Evolutionary conservation across 257 asterid species (phyloP).

Genomic region (Jacaranda copaia): DNA sequence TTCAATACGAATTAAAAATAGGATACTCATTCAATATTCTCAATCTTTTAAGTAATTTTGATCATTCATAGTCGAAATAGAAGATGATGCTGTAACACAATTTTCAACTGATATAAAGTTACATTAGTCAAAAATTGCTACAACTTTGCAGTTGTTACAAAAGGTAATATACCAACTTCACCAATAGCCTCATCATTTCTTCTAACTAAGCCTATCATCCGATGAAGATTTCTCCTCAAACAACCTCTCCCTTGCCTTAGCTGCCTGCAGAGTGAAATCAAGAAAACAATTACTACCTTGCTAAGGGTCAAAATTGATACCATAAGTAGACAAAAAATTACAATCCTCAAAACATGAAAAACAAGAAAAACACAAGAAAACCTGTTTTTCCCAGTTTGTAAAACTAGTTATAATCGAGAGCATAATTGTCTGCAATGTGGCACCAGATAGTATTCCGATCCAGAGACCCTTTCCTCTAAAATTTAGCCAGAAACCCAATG

Average conservation of each 20-base stretch:
- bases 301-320: too few species aligned
- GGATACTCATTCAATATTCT: too few species aligned
- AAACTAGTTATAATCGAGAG: slow-evolving; percentile 59
- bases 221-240: slow-evolving; percentile 40
- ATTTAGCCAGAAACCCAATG: slow-evolving; percentile 61
- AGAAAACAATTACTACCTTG: not conserved
- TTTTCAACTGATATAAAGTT: too few species aligned
- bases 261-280: slow-evolving; percentile 50
- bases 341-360: not conserved
- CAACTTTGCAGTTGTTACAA: not conserved
- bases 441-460: slow-evolving; percentile 73
- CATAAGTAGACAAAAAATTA: not conserved
- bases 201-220: slow-evolving; percentile 31
- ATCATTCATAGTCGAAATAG: too few species aligned
- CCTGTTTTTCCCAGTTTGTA: slow-evolving; percentile 82
- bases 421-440: slow-evolving; percentile 54
- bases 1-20: too few species aligned
- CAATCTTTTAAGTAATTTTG: too few species aligned
- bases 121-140: too few species aligned
- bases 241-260: slow-evolving; percentile 57
- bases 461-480: slow-evolving; percentile 81
- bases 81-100: too few species aligned
- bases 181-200: not conserved
- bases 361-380: too few species aligned
- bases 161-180: not conserved